phyloP scores from a whole-genome alignment of 257 asterid species.

The Leonotis leonurus region DNA sequence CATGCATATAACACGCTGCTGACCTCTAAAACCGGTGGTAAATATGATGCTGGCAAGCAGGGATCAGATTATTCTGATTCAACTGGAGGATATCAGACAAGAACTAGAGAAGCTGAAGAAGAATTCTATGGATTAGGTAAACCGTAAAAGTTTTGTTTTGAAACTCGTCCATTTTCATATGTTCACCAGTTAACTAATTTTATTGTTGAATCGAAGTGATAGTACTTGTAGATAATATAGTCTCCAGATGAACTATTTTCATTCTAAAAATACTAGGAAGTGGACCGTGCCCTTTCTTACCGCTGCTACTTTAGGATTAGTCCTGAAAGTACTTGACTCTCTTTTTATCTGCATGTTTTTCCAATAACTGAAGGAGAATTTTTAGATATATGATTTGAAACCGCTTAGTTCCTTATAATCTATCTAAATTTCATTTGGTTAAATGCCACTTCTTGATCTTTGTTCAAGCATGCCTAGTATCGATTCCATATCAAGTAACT shows the following conservation, averaged over 20 bases:
- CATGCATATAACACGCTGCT: constrained; percentile 79
- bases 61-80: constrained; percentile 51
- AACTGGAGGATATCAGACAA: constrained; percentile 35
- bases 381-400: not conserved
- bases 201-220: not conserved
- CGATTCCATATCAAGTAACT: not conserved
- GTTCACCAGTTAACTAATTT: not conserved
- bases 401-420: not conserved
- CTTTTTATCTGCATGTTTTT: not conserved
- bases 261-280: not conserved
- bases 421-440: not conserved
- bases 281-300: not conserved
- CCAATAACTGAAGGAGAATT: not conserved
- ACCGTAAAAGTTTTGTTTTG: constrained; percentile 19
- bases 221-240: not conserved
- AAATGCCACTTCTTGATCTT: not conserved
- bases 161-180: not conserved
- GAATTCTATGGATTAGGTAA: constrained; percentile 94
- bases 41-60: constrained; percentile 38
- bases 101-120: constrained; percentile 51
- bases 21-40: constrained; percentile 57
- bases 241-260: constrained; percentile 7
- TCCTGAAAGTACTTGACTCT: not conserved
- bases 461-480: not conserved
- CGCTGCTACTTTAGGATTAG: not conserved